Percentiles rank a stretch among this genome's conserved stretches.
Conservation (phyloP, 805 yeast genomes). For the Metschnikowia lochheadii region DNA sequence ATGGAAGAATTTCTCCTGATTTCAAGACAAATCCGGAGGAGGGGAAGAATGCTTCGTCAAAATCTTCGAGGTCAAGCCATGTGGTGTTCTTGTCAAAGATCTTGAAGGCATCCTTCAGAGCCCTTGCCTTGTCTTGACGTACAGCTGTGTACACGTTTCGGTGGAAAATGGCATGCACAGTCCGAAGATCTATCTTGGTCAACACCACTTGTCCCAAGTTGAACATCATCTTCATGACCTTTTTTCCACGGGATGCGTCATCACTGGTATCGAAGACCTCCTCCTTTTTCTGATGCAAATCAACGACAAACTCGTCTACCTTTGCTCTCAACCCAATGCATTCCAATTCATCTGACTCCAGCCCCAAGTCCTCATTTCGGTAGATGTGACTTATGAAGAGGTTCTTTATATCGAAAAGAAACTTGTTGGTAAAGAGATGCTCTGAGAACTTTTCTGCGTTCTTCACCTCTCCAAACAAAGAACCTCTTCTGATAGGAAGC, state of each 20-base stretch:
- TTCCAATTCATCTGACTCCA: conserved; percentile 40
- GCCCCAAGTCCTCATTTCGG: conserved; percentile 42
- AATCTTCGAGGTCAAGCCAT: conserved; percentile 66
- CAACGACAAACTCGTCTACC: conserved; percentile 35
- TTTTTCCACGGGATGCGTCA: conserved; percentile 44
- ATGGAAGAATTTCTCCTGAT: conserved; percentile 50
- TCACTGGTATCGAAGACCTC: conserved; percentile 35
- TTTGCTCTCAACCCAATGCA: conserved; percentile 64
- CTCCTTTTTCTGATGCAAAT: conserved; percentile 41
- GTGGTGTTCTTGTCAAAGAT: conserved; percentile 50
- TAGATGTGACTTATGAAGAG: conserved; percentile 72
- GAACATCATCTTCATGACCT: conserved; percentile 55
- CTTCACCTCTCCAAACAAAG: conserved; percentile 55
- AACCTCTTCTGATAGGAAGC: conserved; percentile 75
- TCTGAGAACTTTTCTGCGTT: conserved; percentile 67
- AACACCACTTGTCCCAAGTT: conserved; percentile 61
- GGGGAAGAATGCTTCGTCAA: conserved; percentile 50
- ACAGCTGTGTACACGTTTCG: conserved; percentile 23
- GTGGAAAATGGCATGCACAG: conserved; percentile 45
- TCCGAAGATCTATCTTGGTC: conserved; percentile 55
- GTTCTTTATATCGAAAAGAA: conserved; percentile 68
- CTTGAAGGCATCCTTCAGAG: conserved; percentile 18
- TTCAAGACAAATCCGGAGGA: conserved; percentile 35
- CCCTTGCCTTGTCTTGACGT: conserved; percentile 5
- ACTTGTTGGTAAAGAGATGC: conserved; percentile 74